Evolutionary conservation across 108 stramenopile genomes (phyloP).

Genomic region (Cyclotella sp.): DNA sequence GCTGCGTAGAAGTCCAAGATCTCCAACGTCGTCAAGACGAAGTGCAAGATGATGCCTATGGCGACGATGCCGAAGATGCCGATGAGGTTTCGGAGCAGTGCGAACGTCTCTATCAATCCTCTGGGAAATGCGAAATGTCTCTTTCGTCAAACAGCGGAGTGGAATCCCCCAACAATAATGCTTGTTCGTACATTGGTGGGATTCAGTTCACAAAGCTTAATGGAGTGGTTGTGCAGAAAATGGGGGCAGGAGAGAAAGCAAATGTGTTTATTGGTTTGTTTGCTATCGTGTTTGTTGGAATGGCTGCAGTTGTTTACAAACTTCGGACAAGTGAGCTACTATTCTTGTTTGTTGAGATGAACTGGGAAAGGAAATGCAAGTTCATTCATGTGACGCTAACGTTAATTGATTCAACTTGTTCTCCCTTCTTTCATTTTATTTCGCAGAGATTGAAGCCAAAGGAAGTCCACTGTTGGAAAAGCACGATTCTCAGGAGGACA

Average conservation of each 20-base stretch:
- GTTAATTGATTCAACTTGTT: no score
- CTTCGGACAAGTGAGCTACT: slow-evolving; percentile 34
- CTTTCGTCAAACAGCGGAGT: background rate
- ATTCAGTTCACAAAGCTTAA: slow-evolving; percentile 24
- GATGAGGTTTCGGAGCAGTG: slow-evolving; percentile 28
- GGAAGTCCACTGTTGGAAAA: slow-evolving; percentile 5
- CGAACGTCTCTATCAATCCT: slow-evolving; percentile 20
- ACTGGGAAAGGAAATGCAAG: no score
- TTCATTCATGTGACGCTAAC: no score
- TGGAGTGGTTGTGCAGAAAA: slow-evolving; percentile 17
- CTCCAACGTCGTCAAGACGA: slow-evolving; percentile 27
- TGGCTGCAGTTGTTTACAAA: slow-evolving; percentile 62
- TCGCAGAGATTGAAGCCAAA: slow-evolving; percentile 11
- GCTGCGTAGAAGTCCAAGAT: slow-evolving; percentile 36
- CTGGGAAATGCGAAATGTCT: slow-evolving; percentile 40
- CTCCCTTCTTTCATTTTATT: background rate
- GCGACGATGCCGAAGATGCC: slow-evolving; percentile 26
- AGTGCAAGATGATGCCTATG: slow-evolving; percentile 18
- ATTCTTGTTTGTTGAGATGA: background rate
- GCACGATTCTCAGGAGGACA: slow-evolving; percentile 8
- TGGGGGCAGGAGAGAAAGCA: slow-evolving; percentile 39
- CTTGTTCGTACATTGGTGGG: slow-evolving; percentile 36
- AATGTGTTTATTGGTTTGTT: slow-evolving; percentile 66
- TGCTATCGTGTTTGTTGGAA: slow-evolving; percentile 46
- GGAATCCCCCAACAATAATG: slow-evolving; percentile 15